These are phyloP conservation scores for Fusarium solani-melongenae DNA, from an alignment of 2,329 filamentous ascomycete species.

Conservation along the genomic window DNA sequence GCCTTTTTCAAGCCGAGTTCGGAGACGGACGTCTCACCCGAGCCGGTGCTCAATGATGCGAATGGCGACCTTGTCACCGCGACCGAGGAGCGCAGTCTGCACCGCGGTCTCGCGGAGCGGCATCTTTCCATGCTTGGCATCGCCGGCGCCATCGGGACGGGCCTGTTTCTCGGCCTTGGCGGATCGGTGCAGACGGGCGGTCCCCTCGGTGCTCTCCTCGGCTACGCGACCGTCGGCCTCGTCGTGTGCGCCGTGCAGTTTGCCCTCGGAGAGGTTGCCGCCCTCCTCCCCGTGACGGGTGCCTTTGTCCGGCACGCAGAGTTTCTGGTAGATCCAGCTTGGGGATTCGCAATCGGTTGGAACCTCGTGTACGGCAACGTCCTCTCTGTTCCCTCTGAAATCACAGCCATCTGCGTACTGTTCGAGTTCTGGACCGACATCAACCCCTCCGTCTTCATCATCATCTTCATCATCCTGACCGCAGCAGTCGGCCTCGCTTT, in stretches of 20 bases:
- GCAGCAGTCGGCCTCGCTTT: slow-evolving; percentile 56
- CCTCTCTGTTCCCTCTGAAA: slow-evolving; percentile 62
- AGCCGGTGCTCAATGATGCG: neutral
- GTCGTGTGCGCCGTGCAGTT: slow-evolving; percentile 62
- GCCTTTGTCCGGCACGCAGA: slow-evolving; percentile 62
- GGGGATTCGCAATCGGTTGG: slow-evolving; percentile 64
- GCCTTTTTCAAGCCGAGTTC: slow-evolving; percentile 19
- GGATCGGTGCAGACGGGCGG: slow-evolving; percentile 54
- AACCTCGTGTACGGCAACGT: slow-evolving; percentile 64
- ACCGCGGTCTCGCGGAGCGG: slow-evolving; percentile 41
- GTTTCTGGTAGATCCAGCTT: slow-evolving; percentile 65
- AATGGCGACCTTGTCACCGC: slow-evolving; percentile 38
- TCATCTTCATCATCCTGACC: slow-evolving; percentile 40
- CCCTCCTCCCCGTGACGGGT: slow-evolving; percentile 58
- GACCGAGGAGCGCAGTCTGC: slow-evolving; percentile 36
- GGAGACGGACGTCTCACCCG: slow-evolving; percentile 1
- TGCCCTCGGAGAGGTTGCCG: slow-evolving; percentile 63
- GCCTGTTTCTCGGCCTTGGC: slow-evolving; percentile 49
- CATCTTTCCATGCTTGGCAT: slow-evolving; percentile 65
- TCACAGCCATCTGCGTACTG: slow-evolving; percentile 56
- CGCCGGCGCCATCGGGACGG: slow-evolving; percentile 63
- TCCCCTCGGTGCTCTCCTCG: slow-evolving; percentile 56
- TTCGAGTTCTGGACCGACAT: slow-evolving; percentile 52
- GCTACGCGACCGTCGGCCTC: slow-evolving; percentile 56
- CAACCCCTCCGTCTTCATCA: slow-evolving; percentile 42